Base-by-base conservation (phyloP, 1,284 basidiomycete genomes). In the Taiwanofungus camphoratus region DNA sequence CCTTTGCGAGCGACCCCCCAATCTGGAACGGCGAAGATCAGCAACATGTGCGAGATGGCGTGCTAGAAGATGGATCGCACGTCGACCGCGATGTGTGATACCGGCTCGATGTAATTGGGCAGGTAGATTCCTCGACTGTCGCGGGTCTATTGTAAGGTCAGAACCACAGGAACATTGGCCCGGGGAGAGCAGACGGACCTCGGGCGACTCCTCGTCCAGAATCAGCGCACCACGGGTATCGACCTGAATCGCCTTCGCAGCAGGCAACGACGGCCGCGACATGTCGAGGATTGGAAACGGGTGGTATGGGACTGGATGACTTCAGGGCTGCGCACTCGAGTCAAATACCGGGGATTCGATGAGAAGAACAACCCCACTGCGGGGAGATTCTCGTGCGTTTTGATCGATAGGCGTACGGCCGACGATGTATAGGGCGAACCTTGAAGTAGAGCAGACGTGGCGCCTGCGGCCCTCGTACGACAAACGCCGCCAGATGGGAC, bases 1-100 rank as follows among this genome's bases (percentile, higher is more conserved):
- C 91, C 66, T 99, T 99, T 49, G 95, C 95, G 11, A 99, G 72
- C 4, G 94, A 98, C 26, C 95, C 95, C 29, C 96, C 95, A 58
- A 99, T 87, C 92, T 96, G 42, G 20, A 21, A 36, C 26, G 15
- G n/a, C 16, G 22, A 29, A 36, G 38, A 42, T 39, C 34, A 31
- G 35, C 20, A 44, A 16, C 33, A n/a, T n/a, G n/a, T n/a, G n/a
- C n/a, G 15, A 18, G 13, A 36, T 33, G 35, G 30, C 39, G 23
- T 13, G 19, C 32, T 22, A 12, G 39, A 22, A 32, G 20, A 20
- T 19, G 29, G 24, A 24, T 20, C 91, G 73, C 62, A 93, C 92
- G 61, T 97, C 93, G 44, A 96, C 83, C 5, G 93, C 93, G 46
- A 96, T 92, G 63, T 95, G 91, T 27, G 92, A 95, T n/a, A 96